phyloP scores from a whole-genome alignment of 805 yeast species.

The Sungouiozyma intestinalis region DNA sequence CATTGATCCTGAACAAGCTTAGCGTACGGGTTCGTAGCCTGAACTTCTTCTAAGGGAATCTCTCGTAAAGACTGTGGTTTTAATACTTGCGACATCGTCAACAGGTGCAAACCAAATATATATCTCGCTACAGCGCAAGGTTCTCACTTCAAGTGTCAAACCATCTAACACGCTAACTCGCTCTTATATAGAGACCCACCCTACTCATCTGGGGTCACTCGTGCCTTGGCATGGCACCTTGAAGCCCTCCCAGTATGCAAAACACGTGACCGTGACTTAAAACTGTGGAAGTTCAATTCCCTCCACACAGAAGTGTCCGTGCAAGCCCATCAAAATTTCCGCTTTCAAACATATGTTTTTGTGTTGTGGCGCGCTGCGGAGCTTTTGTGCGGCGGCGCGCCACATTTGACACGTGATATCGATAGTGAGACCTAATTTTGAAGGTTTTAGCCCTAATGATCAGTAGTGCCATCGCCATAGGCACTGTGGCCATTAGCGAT shows the following conservation, averaged over 20 bases:
- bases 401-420: not conserved
- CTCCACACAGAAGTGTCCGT: not conserved
- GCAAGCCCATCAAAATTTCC: not conserved
- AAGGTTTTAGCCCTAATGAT: not conserved
- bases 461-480: no score
- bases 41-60: constrained; percentile 16
- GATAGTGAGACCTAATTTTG: not conserved
- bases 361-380: no score
- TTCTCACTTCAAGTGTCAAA: not conserved
- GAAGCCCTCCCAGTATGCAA: not conserved
- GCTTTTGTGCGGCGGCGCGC: no score
- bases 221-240: no score
- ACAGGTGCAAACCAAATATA: not conserved
- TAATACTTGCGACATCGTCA: constrained; percentile 10
- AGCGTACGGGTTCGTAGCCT: constrained; percentile 48
- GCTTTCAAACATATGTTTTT: no score
- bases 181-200: no score
- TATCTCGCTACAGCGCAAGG: not conserved
- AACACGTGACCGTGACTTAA: not conserved
- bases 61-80: constrained; percentile 7
- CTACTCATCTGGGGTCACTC: no score
- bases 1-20: constrained; percentile 66
- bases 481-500: no score
- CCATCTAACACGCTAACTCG: no score
- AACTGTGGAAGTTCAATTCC: not conserved